Evolutionary conservation across 805 yeast species (phyloP).

Genomic region (Teunomyces funiuensis): DNA sequence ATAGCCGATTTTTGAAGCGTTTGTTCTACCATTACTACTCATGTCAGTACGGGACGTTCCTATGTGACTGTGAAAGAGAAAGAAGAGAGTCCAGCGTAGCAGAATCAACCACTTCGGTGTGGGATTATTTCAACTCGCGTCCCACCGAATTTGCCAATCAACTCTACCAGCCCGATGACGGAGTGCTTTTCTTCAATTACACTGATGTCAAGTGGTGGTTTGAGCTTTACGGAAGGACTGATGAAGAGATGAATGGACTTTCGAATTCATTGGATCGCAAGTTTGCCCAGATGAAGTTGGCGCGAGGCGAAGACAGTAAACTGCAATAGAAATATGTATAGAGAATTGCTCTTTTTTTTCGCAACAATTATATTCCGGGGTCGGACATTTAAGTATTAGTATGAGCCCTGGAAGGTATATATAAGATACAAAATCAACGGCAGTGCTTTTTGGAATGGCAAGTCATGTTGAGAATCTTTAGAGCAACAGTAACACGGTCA

Average conservation of each 20-base stretch:
- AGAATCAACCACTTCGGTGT: conserved; percentile 68
- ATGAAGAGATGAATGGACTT: conserved; percentile 51
- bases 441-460: neutral
- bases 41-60: conserved; percentile 91
- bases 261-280: conserved; percentile 40
- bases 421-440: neutral
- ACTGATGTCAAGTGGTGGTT: conserved; percentile 83
- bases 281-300: conserved; percentile 38
- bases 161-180: conserved; percentile 32
- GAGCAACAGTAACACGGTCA: neutral
- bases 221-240: conserved; percentile 75
- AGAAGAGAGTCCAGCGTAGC: conserved; percentile 37
- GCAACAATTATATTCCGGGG: conserved; percentile 1
- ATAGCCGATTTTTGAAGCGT: conserved; percentile 82
- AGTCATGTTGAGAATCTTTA: neutral
- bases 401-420: conserved; percentile 6
- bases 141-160: conserved; percentile 64
- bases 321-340: neutral
- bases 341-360: neutral
- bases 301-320: neutral
- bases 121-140: conserved; percentile 91
- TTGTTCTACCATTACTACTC: conserved; percentile 86
- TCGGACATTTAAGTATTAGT: conserved; percentile 6
- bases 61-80: conserved; percentile 74
- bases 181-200: conserved; percentile 59